Conservation (phyloP, 2,329 filamentous ascomycete genomes). For the Cytospora mali region DNA sequence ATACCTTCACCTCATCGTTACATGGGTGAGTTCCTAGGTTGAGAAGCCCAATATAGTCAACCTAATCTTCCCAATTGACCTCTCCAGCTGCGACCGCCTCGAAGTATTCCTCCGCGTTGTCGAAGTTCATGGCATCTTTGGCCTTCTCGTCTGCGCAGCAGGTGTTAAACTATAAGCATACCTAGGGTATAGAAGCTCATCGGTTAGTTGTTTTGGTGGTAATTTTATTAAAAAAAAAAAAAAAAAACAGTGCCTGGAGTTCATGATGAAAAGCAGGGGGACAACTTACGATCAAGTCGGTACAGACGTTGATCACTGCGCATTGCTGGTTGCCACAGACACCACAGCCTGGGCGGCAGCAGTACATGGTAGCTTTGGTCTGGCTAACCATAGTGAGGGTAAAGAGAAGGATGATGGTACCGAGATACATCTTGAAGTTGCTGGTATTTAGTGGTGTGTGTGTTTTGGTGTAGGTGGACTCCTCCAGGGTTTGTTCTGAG, state of each 20-base stretch:
- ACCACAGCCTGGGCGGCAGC: neutral
- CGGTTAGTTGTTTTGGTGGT: neutral
- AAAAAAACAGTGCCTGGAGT: neutral
- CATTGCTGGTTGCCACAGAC: neutral
- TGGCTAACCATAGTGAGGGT: neutral
- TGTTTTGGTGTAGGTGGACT: neutral
- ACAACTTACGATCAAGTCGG: neutral
- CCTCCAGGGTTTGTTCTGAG: no score
- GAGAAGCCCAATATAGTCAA: neutral
- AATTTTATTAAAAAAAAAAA: no score
- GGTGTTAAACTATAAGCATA: neutral
- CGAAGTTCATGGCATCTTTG: neutral
- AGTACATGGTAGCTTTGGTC: neutral
- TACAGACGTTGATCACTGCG: neutral
- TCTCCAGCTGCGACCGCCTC: neutral
- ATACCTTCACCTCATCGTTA: neutral
- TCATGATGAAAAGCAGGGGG: neutral
- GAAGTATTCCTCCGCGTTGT: neutral
- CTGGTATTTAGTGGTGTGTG: neutral
- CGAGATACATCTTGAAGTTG: neutral
- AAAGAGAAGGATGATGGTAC: neutral
- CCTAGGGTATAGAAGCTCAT: neutral
- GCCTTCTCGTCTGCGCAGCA: neutral
- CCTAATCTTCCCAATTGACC: neutral
- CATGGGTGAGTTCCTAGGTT: no score